phyloP scores from a whole-genome alignment of 495 filamentous ascomycete genomes.

The Lindgomyces ingoldianus region DNA sequence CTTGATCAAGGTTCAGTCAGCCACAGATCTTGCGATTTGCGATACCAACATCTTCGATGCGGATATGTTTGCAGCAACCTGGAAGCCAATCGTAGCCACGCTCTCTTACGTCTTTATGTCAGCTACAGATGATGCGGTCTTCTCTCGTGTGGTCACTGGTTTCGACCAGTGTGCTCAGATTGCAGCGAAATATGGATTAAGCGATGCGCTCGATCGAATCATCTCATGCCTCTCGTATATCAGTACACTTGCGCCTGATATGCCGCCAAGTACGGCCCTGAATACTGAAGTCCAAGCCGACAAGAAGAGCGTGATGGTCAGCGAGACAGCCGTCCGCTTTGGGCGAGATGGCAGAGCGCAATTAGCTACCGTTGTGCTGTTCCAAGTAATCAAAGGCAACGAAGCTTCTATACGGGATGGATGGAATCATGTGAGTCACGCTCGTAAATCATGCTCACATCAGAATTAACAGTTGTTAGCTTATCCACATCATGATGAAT shows the following conservation, averaged over 20 bases:
- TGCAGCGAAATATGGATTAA: constrained; percentile 79
- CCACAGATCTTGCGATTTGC: constrained; percentile 72
- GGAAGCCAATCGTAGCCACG: constrained; percentile 92
- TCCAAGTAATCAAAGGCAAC: constrained; percentile 82
- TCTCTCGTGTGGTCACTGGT: constrained; percentile 85
- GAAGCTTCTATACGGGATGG: constrained; percentile 73
- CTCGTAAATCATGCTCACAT: not conserved
- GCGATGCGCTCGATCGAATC: constrained; percentile 87
- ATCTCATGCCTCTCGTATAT: constrained; percentile 86
- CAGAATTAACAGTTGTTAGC: constrained; percentile 51
- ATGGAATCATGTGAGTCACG: constrained; percentile 76
- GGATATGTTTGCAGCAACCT: constrained; percentile 95
- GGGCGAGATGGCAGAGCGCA: constrained; percentile 92
- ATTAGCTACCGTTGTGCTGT: constrained; percentile 88
- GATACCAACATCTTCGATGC: constrained; percentile 94
- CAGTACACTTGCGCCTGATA: constrained; percentile 75
- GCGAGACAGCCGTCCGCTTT: constrained; percentile 95
- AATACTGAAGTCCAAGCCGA: constrained; percentile 96
- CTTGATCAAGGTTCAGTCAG: constrained; percentile 76
- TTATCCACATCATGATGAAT: constrained; percentile 89
- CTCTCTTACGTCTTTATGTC: constrained; percentile 99
- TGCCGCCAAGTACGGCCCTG: constrained; percentile 75
- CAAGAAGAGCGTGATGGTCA: constrained; percentile 96
- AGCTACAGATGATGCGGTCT: constrained; percentile 95
- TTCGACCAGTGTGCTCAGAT: constrained; percentile 97